Evolutionary conservation across 495 filamentous ascomycete genomes (phyloP).

Genomic region (Cercophora sp.): DNA sequence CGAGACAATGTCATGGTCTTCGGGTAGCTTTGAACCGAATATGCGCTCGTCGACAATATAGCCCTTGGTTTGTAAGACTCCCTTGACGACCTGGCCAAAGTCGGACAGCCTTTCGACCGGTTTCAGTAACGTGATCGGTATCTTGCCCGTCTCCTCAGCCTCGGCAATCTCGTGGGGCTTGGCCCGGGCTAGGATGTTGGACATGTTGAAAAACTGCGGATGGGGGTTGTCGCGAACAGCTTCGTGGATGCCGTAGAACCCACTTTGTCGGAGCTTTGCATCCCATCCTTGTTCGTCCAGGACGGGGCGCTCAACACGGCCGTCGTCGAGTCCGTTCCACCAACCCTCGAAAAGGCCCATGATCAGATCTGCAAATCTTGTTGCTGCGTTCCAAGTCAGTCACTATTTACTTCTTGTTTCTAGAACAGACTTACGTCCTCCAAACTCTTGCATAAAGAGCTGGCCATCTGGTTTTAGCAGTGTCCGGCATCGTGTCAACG

Average conservation of each 20-base stretch:
- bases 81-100: background rate
- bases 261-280: too few relatives aligned
- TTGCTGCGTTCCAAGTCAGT: constrained; percentile 38
- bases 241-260: too few relatives aligned
- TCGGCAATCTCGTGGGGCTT: too few relatives aligned
- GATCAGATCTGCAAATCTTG: constrained; percentile 21
- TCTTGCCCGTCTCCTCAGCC: constrained; percentile 43
- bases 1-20: constrained; percentile 25
- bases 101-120: background rate
- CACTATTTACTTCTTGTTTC: constrained; percentile 20
- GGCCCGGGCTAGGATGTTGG: too few relatives aligned
- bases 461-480: constrained; percentile 39
- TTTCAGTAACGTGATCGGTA: constrained; percentile 9
- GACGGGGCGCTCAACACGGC: too few relatives aligned
- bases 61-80: background rate
- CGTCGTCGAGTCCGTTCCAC: too few relatives aligned
- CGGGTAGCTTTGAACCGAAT: constrained; percentile 6
- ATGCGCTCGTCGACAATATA: background rate
- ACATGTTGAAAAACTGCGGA: too few relatives aligned
- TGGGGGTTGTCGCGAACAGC: too few relatives aligned
- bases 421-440: too few relatives aligned
- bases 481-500: constrained; percentile 28
- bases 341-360: too few relatives aligned
- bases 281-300: too few relatives aligned
- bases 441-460: constrained; percentile 38